These are phyloP conservation scores for Fusarium ramigenum DNA, from an alignment of 2,329 filamentous ascomycete genomes.

Conservation along the genomic window DNA sequence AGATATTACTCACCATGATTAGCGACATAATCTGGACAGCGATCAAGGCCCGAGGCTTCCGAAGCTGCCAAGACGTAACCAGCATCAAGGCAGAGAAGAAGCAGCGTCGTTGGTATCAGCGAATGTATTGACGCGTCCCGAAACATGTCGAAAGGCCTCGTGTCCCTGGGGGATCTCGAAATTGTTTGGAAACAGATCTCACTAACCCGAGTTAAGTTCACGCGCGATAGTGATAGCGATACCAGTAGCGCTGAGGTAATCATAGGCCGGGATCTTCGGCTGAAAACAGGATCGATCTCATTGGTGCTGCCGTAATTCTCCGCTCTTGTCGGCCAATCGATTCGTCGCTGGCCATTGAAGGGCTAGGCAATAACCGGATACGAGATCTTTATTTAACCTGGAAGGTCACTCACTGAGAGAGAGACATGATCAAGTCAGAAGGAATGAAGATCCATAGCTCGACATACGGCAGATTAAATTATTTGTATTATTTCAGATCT, in stretches of 20 bases:
- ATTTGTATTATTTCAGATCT: not conserved
- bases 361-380: not conserved
- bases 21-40: constrained; percentile 44
- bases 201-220: constrained; percentile 1
- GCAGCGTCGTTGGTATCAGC: constrained; percentile 1
- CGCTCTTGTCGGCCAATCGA: not conserved
- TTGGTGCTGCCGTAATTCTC: constrained; percentile 1
- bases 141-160: constrained; percentile 13
- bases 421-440: no score
- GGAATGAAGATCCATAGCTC: not conserved
- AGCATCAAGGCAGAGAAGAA: constrained; percentile 4
- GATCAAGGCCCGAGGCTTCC: constrained; percentile 7
- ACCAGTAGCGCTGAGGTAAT: constrained; percentile 9
- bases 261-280: constrained; percentile 23
- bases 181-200: constrained; percentile 9
- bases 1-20: constrained; percentile 41
- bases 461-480: no score
- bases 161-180: not conserved
- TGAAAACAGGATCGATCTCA: not conserved
- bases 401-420: not conserved
- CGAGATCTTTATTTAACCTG: not conserved
- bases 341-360: not conserved
- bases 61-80: constrained; percentile 12
- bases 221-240: constrained; percentile 5
- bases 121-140: not conserved